These are phyloP conservation scores for Crithidia expoeki DNA, from an alignment of 208 protist species.

Conservation along the genomic window DNA sequence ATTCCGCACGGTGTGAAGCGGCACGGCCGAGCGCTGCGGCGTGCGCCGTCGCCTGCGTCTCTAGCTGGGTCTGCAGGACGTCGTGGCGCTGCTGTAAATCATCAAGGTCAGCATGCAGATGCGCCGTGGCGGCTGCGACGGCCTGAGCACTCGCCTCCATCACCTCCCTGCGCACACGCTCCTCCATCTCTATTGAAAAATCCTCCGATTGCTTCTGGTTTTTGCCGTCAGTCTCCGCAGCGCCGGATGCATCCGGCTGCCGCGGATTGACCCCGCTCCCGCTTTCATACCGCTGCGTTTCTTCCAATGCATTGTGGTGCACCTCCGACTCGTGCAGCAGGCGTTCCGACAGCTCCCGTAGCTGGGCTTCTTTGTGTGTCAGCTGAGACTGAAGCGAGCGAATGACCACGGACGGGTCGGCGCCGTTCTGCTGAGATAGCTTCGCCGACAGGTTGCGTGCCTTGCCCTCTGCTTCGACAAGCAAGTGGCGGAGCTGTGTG, in stretches of 20 bases:
- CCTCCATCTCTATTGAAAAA: not conserved
- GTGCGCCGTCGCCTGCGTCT: conserved; percentile 5
- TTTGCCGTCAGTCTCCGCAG: not conserved
- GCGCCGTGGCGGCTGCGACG: not conserved
- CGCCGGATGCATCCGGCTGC: not conserved
- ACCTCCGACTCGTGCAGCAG: not conserved
- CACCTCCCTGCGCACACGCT: not conserved
- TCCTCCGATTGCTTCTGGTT: not conserved
- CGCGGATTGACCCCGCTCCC: conserved; percentile 1
- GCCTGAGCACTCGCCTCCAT: not conserved
- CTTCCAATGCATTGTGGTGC: not conserved
- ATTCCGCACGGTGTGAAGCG: conserved; percentile 9
- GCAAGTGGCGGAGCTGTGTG: conserved; percentile 24
- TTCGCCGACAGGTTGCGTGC: conserved; percentile 19
- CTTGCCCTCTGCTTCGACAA: conserved; percentile 29
- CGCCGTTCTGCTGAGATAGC: conserved; percentile 18
- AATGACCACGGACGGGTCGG: conserved; percentile 21
- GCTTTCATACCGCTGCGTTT: conserved; percentile 5
- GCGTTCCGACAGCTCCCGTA: conserved; percentile 26
- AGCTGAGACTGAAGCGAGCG: conserved; percentile 32
- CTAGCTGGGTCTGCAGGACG: not conserved
- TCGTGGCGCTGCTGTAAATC: not conserved
- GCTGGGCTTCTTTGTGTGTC: conserved; percentile 29
- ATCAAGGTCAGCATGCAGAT: not conserved
- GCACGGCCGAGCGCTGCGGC: conserved; percentile 7